Conservation (phyloP, 495 filamentous ascomycete species). For the Aspergillus kassunensis region DNA sequence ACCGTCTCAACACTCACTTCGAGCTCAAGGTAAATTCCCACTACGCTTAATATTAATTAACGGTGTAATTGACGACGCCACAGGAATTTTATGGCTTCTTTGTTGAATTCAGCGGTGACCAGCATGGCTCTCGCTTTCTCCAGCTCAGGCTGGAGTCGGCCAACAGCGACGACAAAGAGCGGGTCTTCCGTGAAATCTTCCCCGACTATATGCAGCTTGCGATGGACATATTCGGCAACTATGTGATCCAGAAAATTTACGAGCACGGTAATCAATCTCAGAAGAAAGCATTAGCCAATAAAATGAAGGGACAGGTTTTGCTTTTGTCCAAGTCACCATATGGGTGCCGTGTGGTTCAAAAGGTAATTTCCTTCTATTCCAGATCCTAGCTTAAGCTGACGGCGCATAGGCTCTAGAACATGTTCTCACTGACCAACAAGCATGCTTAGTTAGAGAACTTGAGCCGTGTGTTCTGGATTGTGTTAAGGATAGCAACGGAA, state of each 20-base stretch:
- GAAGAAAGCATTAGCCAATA: slow-evolving; percentile 78
- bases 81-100: slow-evolving; percentile 87
- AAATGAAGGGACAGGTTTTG: slow-evolving; percentile 82
- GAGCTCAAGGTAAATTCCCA: slow-evolving; percentile 66
- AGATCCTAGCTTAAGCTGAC: slow-evolving; percentile 15
- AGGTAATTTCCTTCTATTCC: slow-evolving; percentile 45
- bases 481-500: slow-evolving; percentile 88
- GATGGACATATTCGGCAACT: slow-evolving; percentile 97
- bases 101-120: slow-evolving; percentile 94
- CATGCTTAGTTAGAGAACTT: slow-evolving; percentile 75
- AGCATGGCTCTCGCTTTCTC: slow-evolving; percentile 93
- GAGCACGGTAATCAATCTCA: slow-evolving; percentile 94
- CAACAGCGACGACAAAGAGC: slow-evolving; percentile 96
- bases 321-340: slow-evolving; percentile 86
- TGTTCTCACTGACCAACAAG: slow-evolving; percentile 87
- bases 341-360: slow-evolving; percentile 93
- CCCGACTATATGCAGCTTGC: slow-evolving; percentile 82
- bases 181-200: slow-evolving; percentile 81
- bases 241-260: slow-evolving; percentile 97
- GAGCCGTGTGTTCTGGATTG: slow-evolving; percentile 73
- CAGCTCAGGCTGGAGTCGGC: slow-evolving; percentile 92
- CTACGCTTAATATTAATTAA: not conserved
- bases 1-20: slow-evolving; percentile 71
- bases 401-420: slow-evolving; percentile 75
- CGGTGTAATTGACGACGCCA: slow-evolving; percentile 13